These are phyloP conservation scores for Nicotiana sylvestris DNA, from an alignment of 257 asterid species.

Conservation along the genomic window DNA sequence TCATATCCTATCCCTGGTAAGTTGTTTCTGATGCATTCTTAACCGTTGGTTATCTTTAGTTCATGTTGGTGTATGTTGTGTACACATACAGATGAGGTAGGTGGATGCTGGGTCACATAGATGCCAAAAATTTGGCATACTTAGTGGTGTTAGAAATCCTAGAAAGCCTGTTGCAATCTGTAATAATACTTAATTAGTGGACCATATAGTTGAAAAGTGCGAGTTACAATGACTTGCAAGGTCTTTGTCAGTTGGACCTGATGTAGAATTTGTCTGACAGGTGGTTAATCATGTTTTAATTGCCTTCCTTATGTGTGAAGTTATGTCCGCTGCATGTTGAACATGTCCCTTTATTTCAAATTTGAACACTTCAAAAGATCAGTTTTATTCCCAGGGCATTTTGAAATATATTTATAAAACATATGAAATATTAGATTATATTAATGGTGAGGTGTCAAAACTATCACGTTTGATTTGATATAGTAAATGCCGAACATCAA, in stretches of 20 bases:
- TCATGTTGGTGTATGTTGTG: neutral
- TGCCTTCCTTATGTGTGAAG: neutral
- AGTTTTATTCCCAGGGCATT: too few relatives aligned
- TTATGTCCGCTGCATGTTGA: neutral
- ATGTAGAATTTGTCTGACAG: neutral
- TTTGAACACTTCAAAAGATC: too few relatives aligned
- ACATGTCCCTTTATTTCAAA: neutral
- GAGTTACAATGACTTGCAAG: neutral
- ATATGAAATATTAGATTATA: too few relatives aligned
- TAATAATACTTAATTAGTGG: neutral
- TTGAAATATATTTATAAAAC: too few relatives aligned
- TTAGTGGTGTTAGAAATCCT: neutral
- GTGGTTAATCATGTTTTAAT: neutral
- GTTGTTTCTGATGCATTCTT: conserved; percentile 16
- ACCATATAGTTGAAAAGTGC: conserved; percentile 5
- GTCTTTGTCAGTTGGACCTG: neutral
- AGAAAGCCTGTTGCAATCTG: neutral
- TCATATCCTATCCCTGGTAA: conserved; percentile 75
- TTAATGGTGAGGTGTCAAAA: too few relatives aligned
- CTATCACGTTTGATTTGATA: too few relatives aligned
- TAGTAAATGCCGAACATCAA: neutral
- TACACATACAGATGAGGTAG: neutral
- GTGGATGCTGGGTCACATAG: neutral
- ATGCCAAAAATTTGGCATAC: neutral
- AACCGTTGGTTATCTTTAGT: neutral